Base-by-base conservation (phyloP, 768 basidiomycete genomes). In the Kwoniella botswanensis region DNA sequence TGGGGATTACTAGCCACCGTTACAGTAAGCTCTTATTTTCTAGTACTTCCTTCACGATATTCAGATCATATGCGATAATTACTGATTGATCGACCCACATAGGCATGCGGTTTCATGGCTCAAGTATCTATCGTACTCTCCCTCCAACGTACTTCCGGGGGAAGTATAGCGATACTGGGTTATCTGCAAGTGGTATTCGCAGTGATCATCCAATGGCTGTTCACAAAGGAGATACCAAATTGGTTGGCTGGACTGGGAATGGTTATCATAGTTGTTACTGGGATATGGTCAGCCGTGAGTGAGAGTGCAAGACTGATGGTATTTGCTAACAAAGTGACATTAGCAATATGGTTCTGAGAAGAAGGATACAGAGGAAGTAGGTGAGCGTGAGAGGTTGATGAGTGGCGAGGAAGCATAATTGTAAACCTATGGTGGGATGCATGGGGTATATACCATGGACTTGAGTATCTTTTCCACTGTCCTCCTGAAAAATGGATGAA, bases 141-240 rank as follows among this genome's bases (percentile, higher is more conserved):
- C 15, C 63, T 64, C 42, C 63, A 64, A 52, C 29, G 46, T 15
- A 44, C 41, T 35, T 21, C 41, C 1, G 63, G 41, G 10, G 29
- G 3, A 10, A 64, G 46, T n/a, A 64, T 64, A 35, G 63, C 63
- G n/a, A 35, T 64, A 17, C 46, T 64, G 13, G 63, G 63, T 17
- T 64, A 64, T 22, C 44, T 50, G 9, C 63, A 64, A 50, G 46
- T 64, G n/a, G 55, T 57, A 0, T 57, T 57, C 26, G 55, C 55
- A 12, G n/a, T 57, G 26, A 21, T 57, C 55, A 29, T 57, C 55
- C 55, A 57, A 57, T 22, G 21, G 21, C 21, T 21, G 21, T 57
- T 57, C 55, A 21, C n/a, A 13, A 29, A 3, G 55, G 26, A 21
- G 10, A 22, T 57, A 12, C 55, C 55, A 12, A 29, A 57, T 57